Percentiles rank a stretch among this genome's conserved stretches.
These are phyloP conservation scores for Dimocarpus longan DNA, from an alignment of 345 rosid genomes.

Conservation along the genomic window DNA sequence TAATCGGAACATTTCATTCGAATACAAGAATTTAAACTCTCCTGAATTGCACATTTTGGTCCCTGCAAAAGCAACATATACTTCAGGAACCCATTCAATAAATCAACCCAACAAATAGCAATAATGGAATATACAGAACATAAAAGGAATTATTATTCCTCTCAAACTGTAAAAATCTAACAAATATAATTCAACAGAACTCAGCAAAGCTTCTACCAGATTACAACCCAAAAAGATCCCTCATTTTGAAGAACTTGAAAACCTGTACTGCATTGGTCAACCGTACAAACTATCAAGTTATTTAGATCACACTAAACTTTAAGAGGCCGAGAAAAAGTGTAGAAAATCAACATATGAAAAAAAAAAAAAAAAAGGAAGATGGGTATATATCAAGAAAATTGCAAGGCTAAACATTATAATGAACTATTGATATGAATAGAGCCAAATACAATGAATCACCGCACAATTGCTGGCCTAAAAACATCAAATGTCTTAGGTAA, in stretches of 20 bases:
- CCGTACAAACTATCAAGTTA: slow-evolving; percentile 15
- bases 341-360: neutral
- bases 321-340: neutral
- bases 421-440: neutral
- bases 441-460: neutral
- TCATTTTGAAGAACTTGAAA: slow-evolving; percentile 22
- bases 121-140: slow-evolving; percentile 12
- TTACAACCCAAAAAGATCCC: slow-evolving; percentile 19
- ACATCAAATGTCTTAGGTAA: neutral
- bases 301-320: neutral
- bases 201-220: slow-evolving; percentile 23
- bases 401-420: neutral
- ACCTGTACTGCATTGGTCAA: slow-evolving; percentile 27
- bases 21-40: slow-evolving; percentile 39
- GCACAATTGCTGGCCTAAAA: too few relatives aligned
- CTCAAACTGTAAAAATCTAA: slow-evolving; percentile 37
- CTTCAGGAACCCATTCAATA: slow-evolving; percentile 36
- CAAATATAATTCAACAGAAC: slow-evolving; percentile 19
- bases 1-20: slow-evolving; percentile 24
- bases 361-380: neutral
- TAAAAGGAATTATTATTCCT: slow-evolving; percentile 14
- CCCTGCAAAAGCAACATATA: slow-evolving; percentile 74
- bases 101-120: slow-evolving; percentile 30
- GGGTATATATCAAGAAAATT: neutral
- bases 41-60: slow-evolving; percentile 54